Conservation (phyloP, 2,329 filamentous ascomycete species). For the Ascochyta fabae region DNA sequence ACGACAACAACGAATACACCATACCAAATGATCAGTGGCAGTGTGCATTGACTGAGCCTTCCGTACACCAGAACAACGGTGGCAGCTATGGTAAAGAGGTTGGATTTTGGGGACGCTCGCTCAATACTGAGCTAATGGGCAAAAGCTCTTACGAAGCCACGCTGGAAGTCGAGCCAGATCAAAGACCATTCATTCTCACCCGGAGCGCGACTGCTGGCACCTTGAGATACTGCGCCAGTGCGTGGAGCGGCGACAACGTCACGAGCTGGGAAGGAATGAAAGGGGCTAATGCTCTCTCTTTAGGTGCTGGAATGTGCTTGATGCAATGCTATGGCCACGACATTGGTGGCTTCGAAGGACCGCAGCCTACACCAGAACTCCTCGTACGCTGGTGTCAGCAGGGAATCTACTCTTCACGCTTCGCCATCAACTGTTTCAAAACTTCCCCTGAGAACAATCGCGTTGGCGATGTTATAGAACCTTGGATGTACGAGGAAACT, state of each 20-base stretch:
- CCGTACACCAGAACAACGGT: conserved; percentile 38
- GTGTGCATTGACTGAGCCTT: conserved; percentile 60
- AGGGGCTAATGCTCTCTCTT: conserved; percentile 71
- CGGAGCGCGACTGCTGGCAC: conserved; percentile 74
- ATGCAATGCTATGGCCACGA: conserved; percentile 76
- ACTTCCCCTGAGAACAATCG: conserved; percentile 69
- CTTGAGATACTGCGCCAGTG: conserved; percentile 71
- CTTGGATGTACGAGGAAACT: conserved; percentile 77
- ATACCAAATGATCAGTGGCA: conserved; percentile 71
- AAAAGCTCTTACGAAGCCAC: conserved; percentile 74
- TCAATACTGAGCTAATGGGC: conserved; percentile 75
- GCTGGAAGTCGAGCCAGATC: conserved; percentile 62
- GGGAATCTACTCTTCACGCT: conserved; percentile 71
- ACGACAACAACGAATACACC: conserved; percentile 80
- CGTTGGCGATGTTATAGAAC: conserved; percentile 76
- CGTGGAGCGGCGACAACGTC: conserved; percentile 78
- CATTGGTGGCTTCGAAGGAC: conserved; percentile 77
- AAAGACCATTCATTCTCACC: conserved; percentile 72
- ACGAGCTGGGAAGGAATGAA: conserved; percentile 77
- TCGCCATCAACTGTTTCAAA: conserved; percentile 82
- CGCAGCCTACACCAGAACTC: conserved; percentile 73
- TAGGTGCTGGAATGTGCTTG: conserved; percentile 72
- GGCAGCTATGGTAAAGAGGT: conserved; percentile 56
- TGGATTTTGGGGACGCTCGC: conserved; percentile 71
- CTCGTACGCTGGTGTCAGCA: conserved; percentile 77